A percentile compares a stretch with the other conserved stretches of the same genome.
Conservation (phyloP, 2,329 filamentous ascomycete genomes). For the Mariannaea elegans region DNA sequence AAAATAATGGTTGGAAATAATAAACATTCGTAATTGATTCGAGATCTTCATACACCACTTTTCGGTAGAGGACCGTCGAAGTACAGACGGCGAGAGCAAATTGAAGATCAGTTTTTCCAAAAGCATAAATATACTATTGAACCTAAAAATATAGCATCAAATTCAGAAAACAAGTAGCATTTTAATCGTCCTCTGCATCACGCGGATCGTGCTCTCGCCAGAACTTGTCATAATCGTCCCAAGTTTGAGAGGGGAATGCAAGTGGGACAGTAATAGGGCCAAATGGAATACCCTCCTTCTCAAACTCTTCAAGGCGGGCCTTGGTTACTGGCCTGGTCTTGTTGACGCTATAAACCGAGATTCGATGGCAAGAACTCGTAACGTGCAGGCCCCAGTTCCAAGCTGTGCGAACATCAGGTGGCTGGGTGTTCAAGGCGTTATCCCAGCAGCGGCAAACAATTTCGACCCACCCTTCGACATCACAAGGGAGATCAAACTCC, state of each 20-base stretch:
- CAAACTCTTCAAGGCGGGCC: constrained; percentile 59
- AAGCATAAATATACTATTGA: too few species aligned
- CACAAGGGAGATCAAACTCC: constrained; percentile 69
- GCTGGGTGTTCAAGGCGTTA: constrained; percentile 69
- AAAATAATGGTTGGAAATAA: too few species aligned
- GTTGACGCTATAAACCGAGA: constrained; percentile 72
- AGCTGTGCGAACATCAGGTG: constrained; percentile 59
- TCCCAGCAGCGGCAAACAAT: constrained; percentile 69
- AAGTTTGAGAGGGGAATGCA: constrained; percentile 57
- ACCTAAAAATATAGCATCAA: too few species aligned
- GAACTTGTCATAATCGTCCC: constrained; percentile 57
- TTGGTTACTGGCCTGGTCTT: constrained; percentile 57
- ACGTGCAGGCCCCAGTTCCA: constrained; percentile 76
- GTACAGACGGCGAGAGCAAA: too few species aligned
- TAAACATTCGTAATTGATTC: too few species aligned
- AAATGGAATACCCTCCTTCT: constrained; percentile 51
- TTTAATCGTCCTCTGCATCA: constrained; percentile 36
- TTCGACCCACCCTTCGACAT: constrained; percentile 69
- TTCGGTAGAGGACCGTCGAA: too few species aligned
- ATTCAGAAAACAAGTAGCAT: too few species aligned
- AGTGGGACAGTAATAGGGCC: constrained; percentile 63
- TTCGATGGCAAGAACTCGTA: constrained; percentile 67
- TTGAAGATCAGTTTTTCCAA: too few species aligned
- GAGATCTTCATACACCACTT: too few species aligned
- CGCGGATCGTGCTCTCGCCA: constrained; percentile 41